These are phyloP conservation scores for Posidonia oceanica DNA, from an alignment of 116 monocot species.

Conservation along the genomic window DNA sequence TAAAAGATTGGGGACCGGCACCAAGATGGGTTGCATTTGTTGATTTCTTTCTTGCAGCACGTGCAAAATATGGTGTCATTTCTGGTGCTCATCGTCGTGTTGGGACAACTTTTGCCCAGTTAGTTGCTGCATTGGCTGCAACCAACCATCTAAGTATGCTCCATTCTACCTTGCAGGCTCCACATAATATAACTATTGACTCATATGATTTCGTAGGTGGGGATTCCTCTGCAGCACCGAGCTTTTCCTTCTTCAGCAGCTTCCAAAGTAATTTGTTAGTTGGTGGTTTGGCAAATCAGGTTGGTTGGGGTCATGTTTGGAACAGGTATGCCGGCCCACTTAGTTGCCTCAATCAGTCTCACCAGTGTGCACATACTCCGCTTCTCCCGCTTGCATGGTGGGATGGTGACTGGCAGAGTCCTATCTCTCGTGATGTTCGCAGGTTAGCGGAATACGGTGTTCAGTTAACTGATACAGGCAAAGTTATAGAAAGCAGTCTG, in stretches of 20 bases:
- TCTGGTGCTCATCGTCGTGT: conserved; percentile 95
- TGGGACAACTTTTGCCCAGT: conserved; percentile 88
- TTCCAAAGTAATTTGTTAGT: conserved; percentile 71
- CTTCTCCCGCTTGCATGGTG: conserved; percentile 85
- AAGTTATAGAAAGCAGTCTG: conserved; percentile 39
- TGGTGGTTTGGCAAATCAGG: conserved; percentile 47
- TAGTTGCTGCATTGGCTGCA: conserved; percentile 75
- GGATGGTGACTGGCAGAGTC: conserved; percentile 87
- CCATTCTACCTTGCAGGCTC: neutral
- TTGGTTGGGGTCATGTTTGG: conserved; percentile 93
- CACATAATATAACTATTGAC: neutral
- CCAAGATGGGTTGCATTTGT: conserved; percentile 98
- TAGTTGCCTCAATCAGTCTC: conserved; percentile 58
- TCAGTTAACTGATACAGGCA: conserved; percentile 31
- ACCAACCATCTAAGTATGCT: conserved; percentile 55
- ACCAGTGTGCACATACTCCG: conserved; percentile 79
- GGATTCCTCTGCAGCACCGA: conserved; percentile 12
- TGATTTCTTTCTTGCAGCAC: conserved; percentile 96
- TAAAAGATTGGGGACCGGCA: conserved; percentile 92
- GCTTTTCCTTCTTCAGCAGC: conserved; percentile 77
- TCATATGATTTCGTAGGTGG: conserved; percentile 24
- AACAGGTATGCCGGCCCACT: conserved; percentile 73
- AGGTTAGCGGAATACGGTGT: conserved; percentile 59
- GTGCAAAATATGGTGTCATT: conserved; percentile 72
- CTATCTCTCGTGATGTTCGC: conserved; percentile 48